These are phyloP conservation scores for Lathyrus aphaca DNA, from an alignment of 306 rosid genomes.

Conservation along the genomic window DNA sequence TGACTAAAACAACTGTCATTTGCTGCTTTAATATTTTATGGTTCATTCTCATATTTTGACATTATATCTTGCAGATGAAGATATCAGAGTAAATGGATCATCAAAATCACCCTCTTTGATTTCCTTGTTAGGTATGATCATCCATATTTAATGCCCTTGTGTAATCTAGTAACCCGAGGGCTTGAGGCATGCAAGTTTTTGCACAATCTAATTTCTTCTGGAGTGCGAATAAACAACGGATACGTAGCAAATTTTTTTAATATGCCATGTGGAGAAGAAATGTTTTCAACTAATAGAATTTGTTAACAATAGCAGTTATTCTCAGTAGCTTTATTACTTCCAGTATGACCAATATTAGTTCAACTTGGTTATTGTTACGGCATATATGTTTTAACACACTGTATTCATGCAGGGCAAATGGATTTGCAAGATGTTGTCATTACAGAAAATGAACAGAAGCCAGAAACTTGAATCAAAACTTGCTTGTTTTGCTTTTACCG, in stretches of 20 bases:
- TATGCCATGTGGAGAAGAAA: not conserved
- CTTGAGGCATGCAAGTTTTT: conserved; percentile 21
- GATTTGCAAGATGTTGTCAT: conserved; percentile 79
- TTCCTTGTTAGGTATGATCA: conserved; percentile 83
- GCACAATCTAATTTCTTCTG: conserved; percentile 2
- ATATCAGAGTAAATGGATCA: conserved; percentile 62
- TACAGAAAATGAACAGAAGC: conserved; percentile 76
- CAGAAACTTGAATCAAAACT: conserved; percentile 48
- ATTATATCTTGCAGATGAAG: conserved; percentile 59
- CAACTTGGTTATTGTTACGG: not conserved
- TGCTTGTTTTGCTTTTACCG: conserved; percentile 33
- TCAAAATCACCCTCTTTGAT: conserved; percentile 70
- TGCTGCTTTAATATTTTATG: conserved; percentile 8
- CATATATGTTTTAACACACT: conserved; percentile 10
- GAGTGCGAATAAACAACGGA: not conserved
- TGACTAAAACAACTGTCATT: conserved; percentile 4
- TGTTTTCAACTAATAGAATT: conserved; percentile 1
- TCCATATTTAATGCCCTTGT: not conserved
- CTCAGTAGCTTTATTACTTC: conserved; percentile 23
- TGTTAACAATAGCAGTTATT: conserved; percentile 16
- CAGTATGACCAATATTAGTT: conserved; percentile 16
- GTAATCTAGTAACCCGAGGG: conserved; percentile 19
- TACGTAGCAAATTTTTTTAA: conserved; percentile 9
- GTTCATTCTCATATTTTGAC: conserved; percentile 8
- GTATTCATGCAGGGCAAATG: conserved; percentile 64